Conservation (phyloP, 2,329 filamentous ascomycete genomes). For the Ophiostoma montium region DNA sequence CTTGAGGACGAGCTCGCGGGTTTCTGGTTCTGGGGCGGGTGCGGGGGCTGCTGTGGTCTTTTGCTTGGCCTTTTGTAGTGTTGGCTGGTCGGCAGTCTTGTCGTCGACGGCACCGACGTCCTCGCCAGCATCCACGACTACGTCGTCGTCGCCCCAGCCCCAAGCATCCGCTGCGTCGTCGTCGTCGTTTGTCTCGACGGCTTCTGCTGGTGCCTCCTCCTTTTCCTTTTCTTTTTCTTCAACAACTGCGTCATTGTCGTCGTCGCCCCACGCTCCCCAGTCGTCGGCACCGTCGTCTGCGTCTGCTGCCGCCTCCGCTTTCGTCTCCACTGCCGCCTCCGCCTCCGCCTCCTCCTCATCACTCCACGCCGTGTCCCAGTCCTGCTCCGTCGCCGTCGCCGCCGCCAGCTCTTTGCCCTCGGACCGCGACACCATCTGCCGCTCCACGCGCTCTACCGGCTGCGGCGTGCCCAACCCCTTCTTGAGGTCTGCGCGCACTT, state of each 20-base stretch:
- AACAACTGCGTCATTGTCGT: slow-evolving; percentile 19
- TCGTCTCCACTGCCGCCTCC: slow-evolving; percentile 10
- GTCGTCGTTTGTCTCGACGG: slow-evolving; percentile 7
- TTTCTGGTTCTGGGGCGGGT: slow-evolving; percentile 13
- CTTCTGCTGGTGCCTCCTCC: slow-evolving; percentile 7
- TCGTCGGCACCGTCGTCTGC: slow-evolving; percentile 24
- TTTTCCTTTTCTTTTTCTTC: slow-evolving; percentile 21
- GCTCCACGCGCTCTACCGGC: slow-evolving; percentile 72
- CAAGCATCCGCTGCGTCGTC: slow-evolving; percentile 53
- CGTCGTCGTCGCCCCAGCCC: slow-evolving; percentile 63
- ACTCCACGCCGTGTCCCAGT: slow-evolving; percentile 73
- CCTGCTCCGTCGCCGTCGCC: slow-evolving; percentile 32
- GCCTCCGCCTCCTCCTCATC: slow-evolving; percentile 41
- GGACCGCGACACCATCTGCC: slow-evolving; percentile 55
- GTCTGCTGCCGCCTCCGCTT: not conserved
- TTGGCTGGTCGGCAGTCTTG: too few relatives aligned
- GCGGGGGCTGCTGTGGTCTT: not conserved
- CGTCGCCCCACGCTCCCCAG: slow-evolving; percentile 21
- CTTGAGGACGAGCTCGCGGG: slow-evolving; percentile 58
- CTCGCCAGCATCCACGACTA: not conserved
- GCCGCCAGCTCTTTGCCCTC: slow-evolving; percentile 49
- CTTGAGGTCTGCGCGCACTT: slow-evolving; percentile 54
- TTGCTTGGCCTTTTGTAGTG: not conserved
- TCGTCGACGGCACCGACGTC: not conserved
- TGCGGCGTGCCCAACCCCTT: slow-evolving; percentile 49